Percentiles rank a stretch among this genome's conserved stretches.
These are phyloP conservation scores for Graphilbum fragrans DNA, from an alignment of 2,329 filamentous ascomycete genomes.

Conservation along the genomic window DNA sequence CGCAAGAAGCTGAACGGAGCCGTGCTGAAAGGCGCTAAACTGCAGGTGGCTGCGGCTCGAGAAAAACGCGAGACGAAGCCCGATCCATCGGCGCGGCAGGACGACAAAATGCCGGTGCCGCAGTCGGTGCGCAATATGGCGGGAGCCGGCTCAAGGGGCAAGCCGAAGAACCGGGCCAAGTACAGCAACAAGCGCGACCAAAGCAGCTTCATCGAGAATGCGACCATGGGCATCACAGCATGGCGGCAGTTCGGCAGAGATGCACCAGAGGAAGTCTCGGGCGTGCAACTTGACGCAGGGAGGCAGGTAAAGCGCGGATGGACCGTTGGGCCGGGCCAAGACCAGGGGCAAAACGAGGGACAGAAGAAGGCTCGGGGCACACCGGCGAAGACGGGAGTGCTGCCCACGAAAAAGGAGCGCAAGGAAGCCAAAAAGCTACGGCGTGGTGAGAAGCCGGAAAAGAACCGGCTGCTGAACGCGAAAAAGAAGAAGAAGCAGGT, in stretches of 20 bases:
- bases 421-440: conserved; percentile 23
- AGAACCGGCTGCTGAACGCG: conserved; percentile 22
- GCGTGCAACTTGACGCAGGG: conserved; percentile 58
- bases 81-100: background rate
- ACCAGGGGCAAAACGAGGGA: too few species aligned
- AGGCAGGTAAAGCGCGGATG: conserved; percentile 82
- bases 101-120: background rate
- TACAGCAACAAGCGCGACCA: background rate
- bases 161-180: background rate
- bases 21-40: conserved; percentile 72
- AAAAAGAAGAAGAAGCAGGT: conserved; percentile 32
- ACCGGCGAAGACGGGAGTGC: conserved; percentile 20
- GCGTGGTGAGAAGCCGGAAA: conserved; percentile 22
- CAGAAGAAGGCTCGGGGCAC: too few species aligned
- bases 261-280: conserved; percentile 34
- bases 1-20: conserved; percentile 84
- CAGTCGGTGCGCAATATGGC: background rate
- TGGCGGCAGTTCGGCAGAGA: conserved; percentile 15
- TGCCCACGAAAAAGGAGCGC: background rate
- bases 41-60: conserved; percentile 66
- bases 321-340: conserved; percentile 48
- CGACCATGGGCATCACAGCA: conserved; percentile 1
- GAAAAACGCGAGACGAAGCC: conserved; percentile 12
- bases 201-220: background rate
- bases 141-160: background rate